Evolutionary conservation across 805 yeast genomes (phyloP).

Genomic region (Suhomyces sp.): DNA sequence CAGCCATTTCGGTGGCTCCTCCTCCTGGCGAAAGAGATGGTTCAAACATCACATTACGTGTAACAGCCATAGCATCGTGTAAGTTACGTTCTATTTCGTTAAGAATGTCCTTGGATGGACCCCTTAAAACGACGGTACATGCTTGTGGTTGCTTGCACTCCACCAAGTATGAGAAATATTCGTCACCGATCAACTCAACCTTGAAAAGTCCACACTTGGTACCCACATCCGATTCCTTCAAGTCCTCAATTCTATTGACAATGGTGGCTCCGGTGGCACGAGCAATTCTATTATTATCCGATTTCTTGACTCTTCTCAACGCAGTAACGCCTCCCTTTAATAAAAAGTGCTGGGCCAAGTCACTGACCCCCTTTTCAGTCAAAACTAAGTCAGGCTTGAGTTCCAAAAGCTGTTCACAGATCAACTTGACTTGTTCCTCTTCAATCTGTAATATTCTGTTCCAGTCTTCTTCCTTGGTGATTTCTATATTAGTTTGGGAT

Average conservation of each 20-base stretch:
- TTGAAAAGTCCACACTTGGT: slow-evolving; percentile 85
- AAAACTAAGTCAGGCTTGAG: slow-evolving; percentile 92
- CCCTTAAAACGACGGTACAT: slow-evolving; percentile 88
- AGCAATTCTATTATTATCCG: slow-evolving; percentile 94
- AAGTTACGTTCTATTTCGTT: slow-evolving; percentile 95
- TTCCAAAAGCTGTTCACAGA: slow-evolving; percentile 82
- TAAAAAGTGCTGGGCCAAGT: slow-evolving; percentile 94
- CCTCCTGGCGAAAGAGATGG: slow-evolving; percentile 98
- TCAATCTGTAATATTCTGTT: slow-evolving; percentile 91
- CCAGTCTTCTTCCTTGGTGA: slow-evolving; percentile 96
- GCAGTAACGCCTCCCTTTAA: slow-evolving; percentile 92
- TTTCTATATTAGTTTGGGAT: slow-evolving; percentile 96
- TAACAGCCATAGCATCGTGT: slow-evolving; percentile 98
- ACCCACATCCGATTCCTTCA: slow-evolving; percentile 89
- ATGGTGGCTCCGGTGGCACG: slow-evolving; percentile 98
- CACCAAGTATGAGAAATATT: slow-evolving; percentile 83
- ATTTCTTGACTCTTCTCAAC: slow-evolving; percentile 89
- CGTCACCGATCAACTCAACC: slow-evolving; percentile 95
- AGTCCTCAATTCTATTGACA: slow-evolving; percentile 92
- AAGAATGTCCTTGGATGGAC: slow-evolving; percentile 94
- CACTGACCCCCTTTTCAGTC: slow-evolving; percentile 98
- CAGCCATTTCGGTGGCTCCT: slow-evolving; percentile 99
- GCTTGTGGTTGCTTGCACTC: slow-evolving; percentile 86
- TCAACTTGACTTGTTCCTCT: slow-evolving; percentile 88
- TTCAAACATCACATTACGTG: slow-evolving; percentile 91